Percentiles rank a stretch among this genome's conserved stretches.
These are phyloP conservation scores for Talaromyces sp. DNA, from an alignment of 2,329 filamentous ascomycete genomes.

Conservation along the genomic window DNA sequence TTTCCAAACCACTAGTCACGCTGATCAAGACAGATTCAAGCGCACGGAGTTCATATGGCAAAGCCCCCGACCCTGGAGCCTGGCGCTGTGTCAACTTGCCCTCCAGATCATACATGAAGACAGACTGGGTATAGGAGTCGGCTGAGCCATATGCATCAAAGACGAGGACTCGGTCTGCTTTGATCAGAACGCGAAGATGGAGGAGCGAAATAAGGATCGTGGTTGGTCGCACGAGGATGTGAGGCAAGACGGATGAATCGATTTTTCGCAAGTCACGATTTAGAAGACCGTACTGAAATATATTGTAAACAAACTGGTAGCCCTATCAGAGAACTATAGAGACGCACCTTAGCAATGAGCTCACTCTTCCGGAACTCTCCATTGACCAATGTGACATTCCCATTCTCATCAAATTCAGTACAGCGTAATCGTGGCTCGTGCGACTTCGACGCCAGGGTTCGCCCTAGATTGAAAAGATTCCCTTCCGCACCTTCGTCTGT, in stretches of 20 bases:
- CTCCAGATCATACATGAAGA: slow-evolving; percentile 97
- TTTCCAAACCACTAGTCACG: slow-evolving; percentile 85
- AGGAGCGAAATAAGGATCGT: slow-evolving; percentile 93
- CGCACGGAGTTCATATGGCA: slow-evolving; percentile 94
- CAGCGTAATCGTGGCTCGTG: slow-evolving; percentile 83
- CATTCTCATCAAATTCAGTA: slow-evolving; percentile 89
- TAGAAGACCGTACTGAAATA: slow-evolving; percentile 71
- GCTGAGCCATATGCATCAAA: slow-evolving; percentile 96
- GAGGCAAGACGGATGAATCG: slow-evolving; percentile 89
- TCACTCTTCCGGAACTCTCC: slow-evolving; percentile 98
- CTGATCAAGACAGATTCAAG: slow-evolving; percentile 92
- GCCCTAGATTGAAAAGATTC: slow-evolving; percentile 63
- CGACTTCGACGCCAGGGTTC: slow-evolving; percentile 67
- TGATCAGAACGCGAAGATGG: slow-evolving; percentile 94
- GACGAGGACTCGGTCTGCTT: slow-evolving; percentile 86
- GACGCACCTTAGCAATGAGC: slow-evolving; percentile 78
- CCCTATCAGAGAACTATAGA: slow-evolving; percentile 11
- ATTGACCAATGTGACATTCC: slow-evolving; percentile 85
- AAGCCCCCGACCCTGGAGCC: slow-evolving; percentile 47
- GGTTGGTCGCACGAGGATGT: slow-evolving; percentile 87
- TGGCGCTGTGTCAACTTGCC: slow-evolving; percentile 83
- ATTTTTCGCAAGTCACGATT: slow-evolving; percentile 96
- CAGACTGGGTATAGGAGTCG: slow-evolving; percentile 88
- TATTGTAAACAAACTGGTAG: slow-evolving; percentile 3
- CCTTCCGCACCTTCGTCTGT: slow-evolving; percentile 56